These are phyloP conservation scores for Pichia californica DNA, from an alignment of 805 yeast species.

Conservation along the genomic window DNA sequence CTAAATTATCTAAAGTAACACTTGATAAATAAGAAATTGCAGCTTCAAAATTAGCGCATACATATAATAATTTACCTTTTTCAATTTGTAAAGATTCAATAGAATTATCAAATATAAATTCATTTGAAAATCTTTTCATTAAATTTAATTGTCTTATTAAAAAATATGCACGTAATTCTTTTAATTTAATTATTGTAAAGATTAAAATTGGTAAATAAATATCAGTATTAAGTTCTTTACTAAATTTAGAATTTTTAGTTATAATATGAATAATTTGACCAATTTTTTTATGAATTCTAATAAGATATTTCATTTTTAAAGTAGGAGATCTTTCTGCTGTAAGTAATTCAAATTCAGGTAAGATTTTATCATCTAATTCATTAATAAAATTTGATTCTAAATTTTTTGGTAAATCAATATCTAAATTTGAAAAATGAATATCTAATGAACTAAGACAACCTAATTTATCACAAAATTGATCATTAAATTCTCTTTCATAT, in stretches of 20 bases:
- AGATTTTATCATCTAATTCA: conserved; percentile 18
- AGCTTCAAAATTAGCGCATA: conserved; percentile 33
- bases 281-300: conserved; percentile 25
- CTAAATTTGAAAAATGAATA: conserved; percentile 23
- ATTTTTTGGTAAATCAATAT: conserved; percentile 23
- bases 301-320: conserved; percentile 27
- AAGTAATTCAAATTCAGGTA: conserved; percentile 28
- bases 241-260: conserved; percentile 8
- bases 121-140: conserved; percentile 30
- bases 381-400: conserved; percentile 21
- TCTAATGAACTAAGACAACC: conserved; percentile 20
- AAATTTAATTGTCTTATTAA: conserved; percentile 28
- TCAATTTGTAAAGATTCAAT: conserved; percentile 23
- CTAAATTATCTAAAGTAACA: conserved; percentile 28
- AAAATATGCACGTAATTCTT: conserved; percentile 24
- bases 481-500: conserved; percentile 23
- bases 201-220: conserved; percentile 30
- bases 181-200: conserved; percentile 27
- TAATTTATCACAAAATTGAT: conserved; percentile 24
- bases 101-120: conserved; percentile 18
- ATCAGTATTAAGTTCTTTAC: conserved; percentile 27
- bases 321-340: conserved; percentile 31
- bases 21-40: conserved; percentile 29
- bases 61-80: conserved; percentile 29
- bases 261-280: conserved; percentile 21